Evolutionary conservation across 306 rosid species (phyloP).

Genomic region (Alnus rubra): DNA sequence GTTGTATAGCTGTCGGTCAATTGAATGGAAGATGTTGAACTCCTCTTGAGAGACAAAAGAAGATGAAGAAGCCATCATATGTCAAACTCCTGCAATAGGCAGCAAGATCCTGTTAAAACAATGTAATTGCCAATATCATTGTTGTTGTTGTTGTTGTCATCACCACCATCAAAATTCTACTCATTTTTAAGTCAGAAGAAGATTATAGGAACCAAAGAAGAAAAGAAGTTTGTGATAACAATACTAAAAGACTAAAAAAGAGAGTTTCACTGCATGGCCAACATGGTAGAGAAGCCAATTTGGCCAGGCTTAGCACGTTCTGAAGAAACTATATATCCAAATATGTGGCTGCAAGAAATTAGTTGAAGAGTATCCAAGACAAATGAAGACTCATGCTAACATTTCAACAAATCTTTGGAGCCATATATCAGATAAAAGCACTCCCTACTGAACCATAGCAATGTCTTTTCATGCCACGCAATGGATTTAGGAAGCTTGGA

Average conservation of each 20-base stretch:
- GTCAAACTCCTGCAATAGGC: background rate
- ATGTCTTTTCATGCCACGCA: background rate
- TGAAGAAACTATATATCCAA: background rate
- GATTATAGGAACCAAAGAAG: background rate
- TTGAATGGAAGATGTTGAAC: conserved; percentile 48
- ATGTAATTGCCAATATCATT: background rate
- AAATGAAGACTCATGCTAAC: background rate
- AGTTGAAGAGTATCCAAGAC: background rate
- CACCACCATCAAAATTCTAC: background rate
- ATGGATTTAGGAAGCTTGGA: background rate
- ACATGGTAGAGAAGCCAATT: background rate
- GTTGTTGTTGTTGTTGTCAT: background rate
- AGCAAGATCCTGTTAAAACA: background rate
- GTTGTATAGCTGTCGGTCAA: conserved; percentile 57
- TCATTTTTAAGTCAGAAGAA: background rate
- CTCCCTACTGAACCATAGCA: background rate
- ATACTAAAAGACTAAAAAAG: background rate
- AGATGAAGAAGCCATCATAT: conserved; percentile 21
- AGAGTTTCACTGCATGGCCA: background rate
- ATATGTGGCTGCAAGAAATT: background rate
- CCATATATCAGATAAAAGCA: background rate
- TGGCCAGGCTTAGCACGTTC: background rate
- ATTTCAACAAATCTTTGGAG: background rate
- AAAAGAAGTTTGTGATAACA: no score
- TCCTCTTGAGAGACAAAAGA: conserved; percentile 42